Evolutionary conservation across 164 flowering plant species (phyloP), one percentile per base, ranked within the genome.

Genomic region (Vitis rupestris): DNA sequence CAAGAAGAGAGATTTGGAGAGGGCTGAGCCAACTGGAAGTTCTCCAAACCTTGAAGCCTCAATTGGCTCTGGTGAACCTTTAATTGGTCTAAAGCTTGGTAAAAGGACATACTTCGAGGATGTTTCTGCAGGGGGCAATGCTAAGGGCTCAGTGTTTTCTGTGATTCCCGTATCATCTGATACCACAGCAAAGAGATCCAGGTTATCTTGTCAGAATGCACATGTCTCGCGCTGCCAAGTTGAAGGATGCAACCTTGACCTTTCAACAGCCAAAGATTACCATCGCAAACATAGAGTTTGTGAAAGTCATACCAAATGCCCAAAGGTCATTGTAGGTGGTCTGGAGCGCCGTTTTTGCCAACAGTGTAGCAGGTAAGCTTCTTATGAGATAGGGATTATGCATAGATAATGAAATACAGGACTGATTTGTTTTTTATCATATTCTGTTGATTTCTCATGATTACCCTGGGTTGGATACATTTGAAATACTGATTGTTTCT

Each of bases 241-340:
- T 12, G 91, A 93, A 72, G 95, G 93, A 71, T 93, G 98, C 74
- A 78, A 84, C 63, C 67, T 86, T 51, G 97, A 91, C 75, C 93
- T 93, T 47, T 78, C 93, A 54, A 79, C 86, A 10, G 87, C 90
- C n/a, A 93, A 93, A 77, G 92, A 86, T 49, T 93, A 93, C 73
- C 93, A 93, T 70, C 92, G 93, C 17, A 87, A 83, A 67, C 98
- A 93, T 66, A 81, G 85, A 79, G 92, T 93, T 69, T 93, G 98
- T 71, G 90, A 82, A 64, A 79, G 48, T 70, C 98, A 93, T 78
- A 85, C 98, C 67, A 91, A 89, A 74, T 70, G 79, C 75, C 83
- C 95, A 30, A 86, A 78, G 75, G 97, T 93, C 59, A 72, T 81
- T 77, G 85, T 93, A 1, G 77, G 67, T 67, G 98, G 98, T 65